These are phyloP conservation scores for Euphorbia schlechtendalii DNA, from an alignment of 441 rosid genomes.

Conservation along the genomic window DNA sequence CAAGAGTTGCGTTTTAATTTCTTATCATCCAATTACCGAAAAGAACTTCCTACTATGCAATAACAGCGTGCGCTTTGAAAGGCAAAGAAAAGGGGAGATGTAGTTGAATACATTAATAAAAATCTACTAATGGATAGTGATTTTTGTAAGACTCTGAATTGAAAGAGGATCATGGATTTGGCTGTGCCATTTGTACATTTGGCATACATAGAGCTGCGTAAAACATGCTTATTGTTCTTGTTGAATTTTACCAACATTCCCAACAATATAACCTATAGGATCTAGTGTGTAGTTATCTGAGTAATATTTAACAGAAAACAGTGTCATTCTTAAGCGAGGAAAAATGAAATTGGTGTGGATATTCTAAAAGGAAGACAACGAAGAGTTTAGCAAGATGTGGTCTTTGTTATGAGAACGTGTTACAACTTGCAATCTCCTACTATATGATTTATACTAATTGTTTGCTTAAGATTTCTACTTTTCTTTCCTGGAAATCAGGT, in stretches of 20 bases:
- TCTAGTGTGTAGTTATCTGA: background rate
- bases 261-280: background rate
- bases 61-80: no score
- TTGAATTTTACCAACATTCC: background rate
- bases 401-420: background rate
- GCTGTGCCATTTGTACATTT: background rate
- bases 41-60: no score
- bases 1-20: no score
- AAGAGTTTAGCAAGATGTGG: background rate
- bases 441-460: background rate
- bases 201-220: background rate
- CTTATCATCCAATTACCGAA: no score
- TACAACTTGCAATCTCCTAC: no score
- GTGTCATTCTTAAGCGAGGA: no score
- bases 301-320: background rate
- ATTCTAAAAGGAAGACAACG: no score
- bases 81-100: no score
- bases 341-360: no score
- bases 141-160: background rate
- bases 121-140: background rate
- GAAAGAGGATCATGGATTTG: background rate
- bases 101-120: background rate
- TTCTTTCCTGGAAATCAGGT: conserved; percentile 34
- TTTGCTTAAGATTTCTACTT: background rate
- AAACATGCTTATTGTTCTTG: background rate